Evolutionary conservation across 768 basidiomycete genomes (phyloP).

Genomic region (Trametes elegans): DNA sequence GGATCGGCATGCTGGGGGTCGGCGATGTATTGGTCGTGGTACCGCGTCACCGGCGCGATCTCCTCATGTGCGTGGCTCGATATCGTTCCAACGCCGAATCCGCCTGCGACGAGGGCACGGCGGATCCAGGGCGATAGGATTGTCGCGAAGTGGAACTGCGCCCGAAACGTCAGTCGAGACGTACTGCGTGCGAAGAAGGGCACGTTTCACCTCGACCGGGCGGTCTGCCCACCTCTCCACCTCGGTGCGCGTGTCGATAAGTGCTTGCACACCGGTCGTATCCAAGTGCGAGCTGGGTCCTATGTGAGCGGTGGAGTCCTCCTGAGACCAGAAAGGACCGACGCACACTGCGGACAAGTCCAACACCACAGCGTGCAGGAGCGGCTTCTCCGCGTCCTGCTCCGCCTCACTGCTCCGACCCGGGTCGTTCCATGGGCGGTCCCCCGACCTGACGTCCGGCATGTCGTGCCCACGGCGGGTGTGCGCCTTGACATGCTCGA

Average conservation of each 20-base stretch:
- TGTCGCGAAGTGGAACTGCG: slow-evolving; percentile 84
- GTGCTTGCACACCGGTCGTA: slow-evolving; percentile 83
- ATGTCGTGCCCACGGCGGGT: slow-evolving; percentile 77
- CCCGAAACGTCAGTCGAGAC: background rate
- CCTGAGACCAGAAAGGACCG: background rate
- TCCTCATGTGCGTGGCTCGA: slow-evolving; percentile 49
- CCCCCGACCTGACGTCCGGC: slow-evolving; percentile 54
- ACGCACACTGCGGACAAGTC: slow-evolving; percentile 84
- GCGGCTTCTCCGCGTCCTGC: slow-evolving; percentile 53
- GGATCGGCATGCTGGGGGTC: slow-evolving; percentile 29
- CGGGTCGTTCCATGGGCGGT: slow-evolving; percentile 93
- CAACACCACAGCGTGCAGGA: slow-evolving; percentile 80
- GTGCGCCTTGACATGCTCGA: slow-evolving; percentile 75
- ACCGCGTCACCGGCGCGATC: slow-evolving; percentile 70
- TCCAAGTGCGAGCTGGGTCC: slow-evolving; percentile 76
- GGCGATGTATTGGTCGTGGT: slow-evolving; percentile 38
- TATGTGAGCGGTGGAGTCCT: background rate
- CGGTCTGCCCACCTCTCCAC: slow-evolving; percentile 83
- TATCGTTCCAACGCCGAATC: slow-evolving; percentile 71
- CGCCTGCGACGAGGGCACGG: slow-evolving; percentile 81
- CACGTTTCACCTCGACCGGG: slow-evolving; percentile 49
- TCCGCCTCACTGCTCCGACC: slow-evolving; percentile 52
- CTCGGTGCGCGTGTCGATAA: slow-evolving; percentile 82
- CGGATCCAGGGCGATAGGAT: slow-evolving; percentile 91
- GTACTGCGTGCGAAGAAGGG: background rate